A percentile compares a stretch with the other conserved stretches of the same genome.
Evolutionary conservation across 129 eudicot genomes (phyloP).

Genomic region (Gnaphalium uliginosum): DNA sequence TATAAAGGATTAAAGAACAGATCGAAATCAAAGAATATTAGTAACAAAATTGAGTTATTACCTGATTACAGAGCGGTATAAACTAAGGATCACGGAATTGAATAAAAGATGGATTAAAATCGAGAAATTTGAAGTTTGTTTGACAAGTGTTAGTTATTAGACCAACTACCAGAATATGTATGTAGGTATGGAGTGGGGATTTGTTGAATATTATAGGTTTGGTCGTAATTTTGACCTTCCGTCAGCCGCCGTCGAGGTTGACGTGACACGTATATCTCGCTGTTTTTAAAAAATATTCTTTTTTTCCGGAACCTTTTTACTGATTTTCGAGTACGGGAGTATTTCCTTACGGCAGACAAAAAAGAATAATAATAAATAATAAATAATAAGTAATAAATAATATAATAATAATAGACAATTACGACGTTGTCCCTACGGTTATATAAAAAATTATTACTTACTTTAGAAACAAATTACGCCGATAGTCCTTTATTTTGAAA

Average conservation of each 20-base stretch:
- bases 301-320: no score
- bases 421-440: no score
- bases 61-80: background rate
- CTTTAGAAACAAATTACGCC: no score
- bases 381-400: no score
- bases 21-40: background rate
- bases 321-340: no score
- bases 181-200: background rate
- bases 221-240: conserved; percentile 21
- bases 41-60: background rate
- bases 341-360: no score
- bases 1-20: background rate
- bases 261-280: conserved; percentile 23
- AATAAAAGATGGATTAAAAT: background rate
- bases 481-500: no score
- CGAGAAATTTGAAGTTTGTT: background rate
- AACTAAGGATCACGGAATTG: background rate
- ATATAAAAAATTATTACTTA: no score
- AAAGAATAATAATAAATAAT: no score
- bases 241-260: conserved; percentile 36
- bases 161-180: conserved; percentile 21
- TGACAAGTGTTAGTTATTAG: background rate
- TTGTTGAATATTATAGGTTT: background rate
- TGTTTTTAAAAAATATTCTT: background rate
- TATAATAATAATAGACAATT: no score